A percentile compares a stretch with the other conserved stretches of the same genome.
phyloP scores from a whole-genome alignment of 2,329 filamentous ascomycete species.

The Aureobasidium sp. region DNA sequence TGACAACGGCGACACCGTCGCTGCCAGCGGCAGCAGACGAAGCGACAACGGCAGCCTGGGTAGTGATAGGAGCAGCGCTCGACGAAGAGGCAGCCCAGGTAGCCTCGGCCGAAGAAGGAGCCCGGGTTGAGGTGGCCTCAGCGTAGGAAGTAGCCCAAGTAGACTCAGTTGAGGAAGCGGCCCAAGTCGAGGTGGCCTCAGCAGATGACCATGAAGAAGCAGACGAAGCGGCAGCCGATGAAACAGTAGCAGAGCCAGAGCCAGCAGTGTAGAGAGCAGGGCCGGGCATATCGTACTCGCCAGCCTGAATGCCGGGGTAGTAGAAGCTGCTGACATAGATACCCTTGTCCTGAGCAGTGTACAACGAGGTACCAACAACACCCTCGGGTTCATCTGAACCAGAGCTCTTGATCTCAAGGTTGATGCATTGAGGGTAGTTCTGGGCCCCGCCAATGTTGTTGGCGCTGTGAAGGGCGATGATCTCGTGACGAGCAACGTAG shows the following conservation, averaged over 20 bases:
- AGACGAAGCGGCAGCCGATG: background rate
- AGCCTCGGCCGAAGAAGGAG: conserved; percentile 17
- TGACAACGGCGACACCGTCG: conserved; percentile 1
- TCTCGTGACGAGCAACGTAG: conserved; percentile 55
- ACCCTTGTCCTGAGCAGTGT: conserved; percentile 51
- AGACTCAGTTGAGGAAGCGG: background rate
- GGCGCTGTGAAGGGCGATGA: conserved; percentile 54
- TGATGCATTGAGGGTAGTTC: conserved; percentile 46
- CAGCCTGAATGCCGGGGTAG: conserved; percentile 31
- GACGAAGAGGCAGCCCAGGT: conserved; percentile 25
- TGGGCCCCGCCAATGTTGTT: conserved; percentile 38
- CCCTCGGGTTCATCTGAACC: conserved; percentile 45
- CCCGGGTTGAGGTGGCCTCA: conserved; percentile 18
- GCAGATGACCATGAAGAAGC: background rate
- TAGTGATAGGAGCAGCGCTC: background rate
- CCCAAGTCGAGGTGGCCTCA: too few relatives aligned
- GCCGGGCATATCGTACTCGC: conserved; percentile 45
- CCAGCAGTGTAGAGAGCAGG: conserved; percentile 31
- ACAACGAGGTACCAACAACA: conserved; percentile 47
- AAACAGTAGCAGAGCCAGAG: conserved; percentile 9
- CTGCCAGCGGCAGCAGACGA: background rate
- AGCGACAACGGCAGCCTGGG: conserved; percentile 7
- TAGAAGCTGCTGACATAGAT: conserved; percentile 54
- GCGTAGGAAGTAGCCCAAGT: conserved; percentile 15
- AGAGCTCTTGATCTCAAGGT: conserved; percentile 52